Evolutionary conservation across 805 yeast genomes (phyloP), one percentile per base, ranked within the genome.

Genomic region (Candida coleopterorum): DNA sequence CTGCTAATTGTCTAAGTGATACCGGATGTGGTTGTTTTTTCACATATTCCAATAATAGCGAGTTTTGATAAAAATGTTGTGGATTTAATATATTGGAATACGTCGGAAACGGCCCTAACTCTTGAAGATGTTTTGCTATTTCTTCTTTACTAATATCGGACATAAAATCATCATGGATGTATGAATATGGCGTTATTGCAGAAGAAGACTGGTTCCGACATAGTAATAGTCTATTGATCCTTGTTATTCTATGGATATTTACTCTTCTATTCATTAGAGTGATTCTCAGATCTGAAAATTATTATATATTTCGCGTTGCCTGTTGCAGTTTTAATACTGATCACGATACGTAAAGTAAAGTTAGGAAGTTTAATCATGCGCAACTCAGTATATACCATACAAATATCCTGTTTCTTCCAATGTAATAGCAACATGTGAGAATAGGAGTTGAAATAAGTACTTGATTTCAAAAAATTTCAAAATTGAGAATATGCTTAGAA

Each of bases 11-110:
- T 35, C 86, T 69, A n/a, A 93, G 58, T 1, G 96, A 81, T 16
- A 90, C 94, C 0, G 97, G 96, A 55, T 86, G 87, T 0, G 96
- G 89, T n/a, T 53, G 53, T 44, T 78, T 74, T 34, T 73, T 66
- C 28, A 78, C 67, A 75, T 84, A 85, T 25, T 70, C 68, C 50
- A 76, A 59, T 40, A 87, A 63, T 4, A 81, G 75, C 15, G 79
- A 77, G 51, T 84, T 84, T 48, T 88, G 97, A 54, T 86, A 90
- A 58, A 85, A 90, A 54, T 88, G 97, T 52, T 85, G 89, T 16
- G 74, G 72, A 37, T 64, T 67, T 27, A 67, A 45, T 37, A 67
- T 65, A 40, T 51, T 60, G 32, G 69, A 63, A 39, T 63, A 62
- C 4, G 64, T 50, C 3, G 72, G 72, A 40, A 55, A 67, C 6